phyloP scores from a whole-genome alignment of 163 green algal species.

The Prototheca cutis region DNA sequence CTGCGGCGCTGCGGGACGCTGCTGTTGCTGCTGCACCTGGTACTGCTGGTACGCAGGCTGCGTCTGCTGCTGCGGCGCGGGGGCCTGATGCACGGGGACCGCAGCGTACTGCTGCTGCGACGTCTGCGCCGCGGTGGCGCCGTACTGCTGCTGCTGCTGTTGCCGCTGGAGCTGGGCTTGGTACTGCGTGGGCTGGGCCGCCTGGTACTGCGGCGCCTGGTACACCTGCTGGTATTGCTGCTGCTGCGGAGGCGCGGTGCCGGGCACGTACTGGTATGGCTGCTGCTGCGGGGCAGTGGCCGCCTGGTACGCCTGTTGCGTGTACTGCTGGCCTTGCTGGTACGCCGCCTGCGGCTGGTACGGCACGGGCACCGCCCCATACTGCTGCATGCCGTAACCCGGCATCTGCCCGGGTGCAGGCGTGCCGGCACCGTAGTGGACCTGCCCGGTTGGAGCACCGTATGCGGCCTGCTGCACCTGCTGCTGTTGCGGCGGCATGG shows the following conservation, averaged over 20 bases:
- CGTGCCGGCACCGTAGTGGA: too few species aligned
- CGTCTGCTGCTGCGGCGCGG: neutral
- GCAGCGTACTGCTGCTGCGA: neutral
- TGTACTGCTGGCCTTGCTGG: neutral
- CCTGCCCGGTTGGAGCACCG: too few species aligned
- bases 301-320: neutral
- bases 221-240: neutral
- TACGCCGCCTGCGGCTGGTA: neutral
- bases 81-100: neutral
- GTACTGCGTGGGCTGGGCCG: neutral
- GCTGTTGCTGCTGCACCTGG: neutral
- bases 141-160: neutral
- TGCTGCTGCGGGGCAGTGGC: neutral
- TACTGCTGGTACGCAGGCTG: neutral
- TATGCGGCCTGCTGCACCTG: too few species aligned
- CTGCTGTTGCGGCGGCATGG: neutral
- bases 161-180: neutral
- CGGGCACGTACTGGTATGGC: neutral
- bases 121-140: neutral
- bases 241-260: neutral
- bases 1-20: neutral
- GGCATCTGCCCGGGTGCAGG: too few species aligned
- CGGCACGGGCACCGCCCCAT: neutral
- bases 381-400: too few species aligned
- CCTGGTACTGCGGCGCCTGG: neutral